phyloP scores from a whole-genome alignment of 2,329 filamentous ascomycete genomes.

The Fusarium equiseti region DNA sequence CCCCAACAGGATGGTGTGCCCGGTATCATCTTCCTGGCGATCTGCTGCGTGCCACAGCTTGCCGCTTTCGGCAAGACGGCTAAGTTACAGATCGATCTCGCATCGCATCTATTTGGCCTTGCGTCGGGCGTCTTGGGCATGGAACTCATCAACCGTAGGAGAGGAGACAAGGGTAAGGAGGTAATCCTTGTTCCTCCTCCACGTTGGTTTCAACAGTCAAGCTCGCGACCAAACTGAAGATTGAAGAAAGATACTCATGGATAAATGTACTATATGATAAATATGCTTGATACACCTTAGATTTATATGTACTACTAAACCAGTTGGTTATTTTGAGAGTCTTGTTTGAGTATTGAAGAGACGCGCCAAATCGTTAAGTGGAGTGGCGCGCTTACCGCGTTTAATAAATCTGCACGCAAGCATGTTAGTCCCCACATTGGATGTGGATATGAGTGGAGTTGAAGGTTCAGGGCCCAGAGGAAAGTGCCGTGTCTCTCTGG shows the following conservation, averaged over 20 bases:
- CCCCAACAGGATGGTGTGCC: conserved; percentile 70
- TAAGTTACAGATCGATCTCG: conserved; percentile 61
- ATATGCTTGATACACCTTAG: conserved; percentile 34
- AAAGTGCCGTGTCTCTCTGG: conserved; percentile 34
- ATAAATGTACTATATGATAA: conserved; percentile 37
- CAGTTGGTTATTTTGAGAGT: conserved; percentile 24
- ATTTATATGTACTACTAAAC: conserved; percentile 36
- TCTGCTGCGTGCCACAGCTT: conserved; percentile 64
- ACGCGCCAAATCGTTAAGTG: conserved; percentile 19
- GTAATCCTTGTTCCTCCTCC: conserved; percentile 31
- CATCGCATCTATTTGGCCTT: conserved; percentile 67
- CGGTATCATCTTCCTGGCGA: conserved; percentile 65
- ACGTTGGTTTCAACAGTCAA: conserved; percentile 3
- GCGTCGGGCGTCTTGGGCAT: conserved; percentile 59
- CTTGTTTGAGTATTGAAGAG: background rate
- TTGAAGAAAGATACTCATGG: background rate
- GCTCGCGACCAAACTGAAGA: conserved; percentile 10
- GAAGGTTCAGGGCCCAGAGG: conserved; percentile 18
- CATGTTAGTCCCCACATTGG: background rate
- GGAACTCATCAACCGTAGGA: conserved; percentile 48
- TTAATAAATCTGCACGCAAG: conserved; percentile 8
- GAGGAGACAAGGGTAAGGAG: conserved; percentile 30
- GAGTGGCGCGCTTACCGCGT: conserved; percentile 41
- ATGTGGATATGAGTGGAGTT: conserved; percentile 24
- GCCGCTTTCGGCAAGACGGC: conserved; percentile 59